A percentile compares a stretch with the other conserved stretches of the same genome.
These are phyloP conservation scores for Pestalotiopsis sp. DNA, from an alignment of 2,329 filamentous ascomycete genomes.

Conservation along the genomic window DNA sequence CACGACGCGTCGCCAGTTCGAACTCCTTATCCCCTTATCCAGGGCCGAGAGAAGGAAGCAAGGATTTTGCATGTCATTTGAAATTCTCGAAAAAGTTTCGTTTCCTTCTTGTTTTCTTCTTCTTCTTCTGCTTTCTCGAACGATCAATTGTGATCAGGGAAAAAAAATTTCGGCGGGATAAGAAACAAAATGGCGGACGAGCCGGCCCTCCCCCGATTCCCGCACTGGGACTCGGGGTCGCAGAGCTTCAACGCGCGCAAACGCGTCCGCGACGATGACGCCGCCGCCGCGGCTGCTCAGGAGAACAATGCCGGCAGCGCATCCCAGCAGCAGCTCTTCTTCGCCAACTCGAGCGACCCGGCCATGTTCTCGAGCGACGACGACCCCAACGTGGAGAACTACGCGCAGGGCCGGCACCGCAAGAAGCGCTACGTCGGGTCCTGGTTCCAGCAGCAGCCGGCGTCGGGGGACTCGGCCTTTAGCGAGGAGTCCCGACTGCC, in stretches of 20 bases:
- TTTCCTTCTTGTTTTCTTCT: not conserved
- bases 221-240: constrained; percentile 33
- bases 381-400: constrained; percentile 68
- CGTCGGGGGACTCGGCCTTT: constrained; percentile 51
- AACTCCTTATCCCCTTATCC: not conserved
- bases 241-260: constrained; percentile 39
- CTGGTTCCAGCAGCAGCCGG: constrained; percentile 67
- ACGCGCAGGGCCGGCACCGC: constrained; percentile 55
- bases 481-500: constrained; percentile 36
- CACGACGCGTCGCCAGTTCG: not conserved
- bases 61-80: not conserved
- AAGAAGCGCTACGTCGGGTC: constrained; percentile 68
- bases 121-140: not conserved
- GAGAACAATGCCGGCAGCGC: constrained; percentile 3
- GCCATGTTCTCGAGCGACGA: constrained; percentile 74
- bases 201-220: constrained; percentile 37
- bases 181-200: constrained; percentile 35
- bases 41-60: not conserved
- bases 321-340: constrained; percentile 28
- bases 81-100: not conserved
- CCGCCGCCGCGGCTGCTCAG: constrained; percentile 6
- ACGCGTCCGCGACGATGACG: constrained; percentile 34
- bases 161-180: too few species aligned
- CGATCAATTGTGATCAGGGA: too few species aligned
- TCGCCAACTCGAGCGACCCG: constrained; percentile 70